Percentiles rank a stretch among this genome's conserved stretches.
phyloP scores from a whole-genome alignment of 202 grass and related monocot species.

The Elaeis oleifera region DNA sequence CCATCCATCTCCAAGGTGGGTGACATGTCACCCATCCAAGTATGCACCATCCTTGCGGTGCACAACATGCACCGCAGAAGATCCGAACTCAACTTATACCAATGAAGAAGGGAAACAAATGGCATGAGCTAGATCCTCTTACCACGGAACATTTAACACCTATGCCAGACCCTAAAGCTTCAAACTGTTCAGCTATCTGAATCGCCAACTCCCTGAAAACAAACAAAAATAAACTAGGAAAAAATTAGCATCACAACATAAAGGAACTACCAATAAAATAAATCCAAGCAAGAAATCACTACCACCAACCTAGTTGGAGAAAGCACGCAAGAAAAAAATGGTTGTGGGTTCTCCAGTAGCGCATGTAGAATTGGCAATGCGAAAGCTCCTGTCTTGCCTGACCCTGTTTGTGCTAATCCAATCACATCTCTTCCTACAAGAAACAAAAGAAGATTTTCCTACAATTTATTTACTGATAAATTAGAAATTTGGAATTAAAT shows the following conservation, averaged over 20 bases:
- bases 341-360: slow-evolving; percentile 43
- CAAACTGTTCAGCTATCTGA: slow-evolving; percentile 82
- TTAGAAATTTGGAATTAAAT: no score
- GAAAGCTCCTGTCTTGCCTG: slow-evolving; percentile 82
- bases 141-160: slow-evolving; percentile 49
- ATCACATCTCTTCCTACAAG: slow-evolving; percentile 66
- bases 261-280: neutral
- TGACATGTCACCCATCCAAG: no score
- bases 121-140: no score
- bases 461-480: no score
- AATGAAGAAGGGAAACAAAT: no score
- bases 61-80: no score
- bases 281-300: neutral
- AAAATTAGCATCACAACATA: neutral
- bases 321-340: slow-evolving; percentile 80
- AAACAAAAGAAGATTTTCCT: neutral
- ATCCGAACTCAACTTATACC: no score
- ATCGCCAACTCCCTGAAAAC: slow-evolving; percentile 74
- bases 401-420: slow-evolving; percentile 77
- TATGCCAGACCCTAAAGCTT: slow-evolving; percentile 63
- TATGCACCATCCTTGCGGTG: no score
- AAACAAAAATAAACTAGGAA: neutral
- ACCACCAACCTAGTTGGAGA: slow-evolving; percentile 60
- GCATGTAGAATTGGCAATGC: slow-evolving; percentile 66
- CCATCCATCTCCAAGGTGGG: no score